phyloP scores from a whole-genome alignment of 2,329 filamentous ascomycete genomes.

The Colletotrichum caudatum region DNA sequence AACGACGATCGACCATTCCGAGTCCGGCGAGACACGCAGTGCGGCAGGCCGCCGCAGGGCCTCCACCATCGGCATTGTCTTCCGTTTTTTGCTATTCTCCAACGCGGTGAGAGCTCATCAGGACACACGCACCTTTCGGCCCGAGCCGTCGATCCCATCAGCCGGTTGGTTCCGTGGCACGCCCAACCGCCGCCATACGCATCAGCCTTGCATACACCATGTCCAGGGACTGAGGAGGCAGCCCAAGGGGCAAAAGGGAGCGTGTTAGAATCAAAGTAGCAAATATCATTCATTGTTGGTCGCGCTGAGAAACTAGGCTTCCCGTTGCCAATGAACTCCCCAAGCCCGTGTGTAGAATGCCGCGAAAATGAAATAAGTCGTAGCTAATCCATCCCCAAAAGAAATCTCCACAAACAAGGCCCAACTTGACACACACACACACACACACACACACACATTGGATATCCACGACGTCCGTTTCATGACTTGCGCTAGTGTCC shows the following conservation, averaged over 20 bases:
- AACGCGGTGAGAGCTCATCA: no score
- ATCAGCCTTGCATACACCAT: no score
- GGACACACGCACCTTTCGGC: no score
- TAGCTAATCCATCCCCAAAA: conserved; percentile 28
- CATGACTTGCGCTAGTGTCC: conserved; percentile 38
- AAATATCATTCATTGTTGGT: conserved; percentile 27
- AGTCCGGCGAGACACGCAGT: neutral
- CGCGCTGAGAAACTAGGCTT: conserved; percentile 20
- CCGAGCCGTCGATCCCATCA: no score
- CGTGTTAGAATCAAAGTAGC: neutral
- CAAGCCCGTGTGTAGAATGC: conserved; percentile 38
- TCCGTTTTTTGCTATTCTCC: no score
- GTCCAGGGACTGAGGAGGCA: neutral
- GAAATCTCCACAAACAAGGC: conserved; percentile 28
- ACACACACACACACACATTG: neutral
- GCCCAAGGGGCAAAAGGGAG: neutral
- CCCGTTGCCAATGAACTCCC: conserved; percentile 39
- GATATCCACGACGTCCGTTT: conserved; percentile 39
- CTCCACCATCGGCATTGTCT: neutral
- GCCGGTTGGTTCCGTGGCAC: no score
- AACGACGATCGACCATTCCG: neutral
- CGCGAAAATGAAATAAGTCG: conserved; percentile 30
- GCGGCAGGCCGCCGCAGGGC: neutral
- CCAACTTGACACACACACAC: conserved; percentile 25
- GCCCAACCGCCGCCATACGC: no score